phyloP scores from a whole-genome alignment of 2,329 filamentous ascomycete genomes.

The Alternaria rosae region DNA sequence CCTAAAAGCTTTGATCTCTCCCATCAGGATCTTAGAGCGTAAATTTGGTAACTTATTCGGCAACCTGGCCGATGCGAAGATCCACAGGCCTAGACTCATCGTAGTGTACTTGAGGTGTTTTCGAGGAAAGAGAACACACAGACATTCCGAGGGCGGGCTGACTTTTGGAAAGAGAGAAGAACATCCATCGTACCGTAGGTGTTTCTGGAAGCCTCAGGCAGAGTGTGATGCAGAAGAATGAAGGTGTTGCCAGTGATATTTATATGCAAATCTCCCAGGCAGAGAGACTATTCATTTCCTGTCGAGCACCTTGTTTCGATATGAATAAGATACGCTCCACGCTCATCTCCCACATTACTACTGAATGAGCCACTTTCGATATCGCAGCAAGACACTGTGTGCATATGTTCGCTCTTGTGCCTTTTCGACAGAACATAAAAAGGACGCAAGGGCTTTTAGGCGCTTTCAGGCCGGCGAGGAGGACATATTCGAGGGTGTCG shows the following conservation, averaged over 20 bases:
- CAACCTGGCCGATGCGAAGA: too few species aligned
- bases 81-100: too few species aligned
- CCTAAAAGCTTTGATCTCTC: neutral
- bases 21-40: accelerated
- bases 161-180: too few species aligned
- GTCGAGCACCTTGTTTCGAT: neutral
- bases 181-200: too few species aligned
- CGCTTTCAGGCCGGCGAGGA: neutral
- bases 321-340: neutral
- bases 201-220: too few species aligned
- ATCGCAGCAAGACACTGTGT: neutral
- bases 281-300: neutral
- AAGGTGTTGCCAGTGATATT: neutral
- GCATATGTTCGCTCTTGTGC: neutral
- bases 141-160: too few species aligned
- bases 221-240: neutral
- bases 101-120: too few species aligned
- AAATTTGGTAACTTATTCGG: neutral
- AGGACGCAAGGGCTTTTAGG: accelerated
- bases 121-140: too few species aligned
- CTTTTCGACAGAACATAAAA: neutral
- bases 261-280: neutral
- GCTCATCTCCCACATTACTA: neutral
- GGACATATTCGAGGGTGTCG: neutral
- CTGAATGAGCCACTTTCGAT: accelerated